A percentile compares a stretch with the other conserved stretches of the same genome.
Conservation (phyloP, 2,329 filamentous ascomycete species). For the Cadophora gregata region DNA sequence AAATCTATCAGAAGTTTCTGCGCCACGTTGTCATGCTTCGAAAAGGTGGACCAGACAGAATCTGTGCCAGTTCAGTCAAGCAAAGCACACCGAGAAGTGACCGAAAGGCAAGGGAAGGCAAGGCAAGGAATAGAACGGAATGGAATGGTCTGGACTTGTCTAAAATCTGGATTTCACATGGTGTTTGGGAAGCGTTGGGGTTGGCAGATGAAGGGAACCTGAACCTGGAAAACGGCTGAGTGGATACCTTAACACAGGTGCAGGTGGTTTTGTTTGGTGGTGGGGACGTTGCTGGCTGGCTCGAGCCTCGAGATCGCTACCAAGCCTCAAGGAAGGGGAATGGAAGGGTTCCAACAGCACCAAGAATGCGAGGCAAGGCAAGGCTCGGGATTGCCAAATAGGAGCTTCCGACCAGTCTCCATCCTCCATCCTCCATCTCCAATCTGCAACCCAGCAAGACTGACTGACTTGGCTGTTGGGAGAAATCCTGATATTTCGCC, state of each 20-base stretch:
- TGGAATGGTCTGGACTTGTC: conserved; percentile 24
- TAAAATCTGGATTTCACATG: conserved; percentile 20
- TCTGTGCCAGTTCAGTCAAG: not conserved
- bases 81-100: conserved; percentile 20
- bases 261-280: not conserved
- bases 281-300: not conserved
- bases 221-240: no score
- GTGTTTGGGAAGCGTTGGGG: conserved; percentile 8
- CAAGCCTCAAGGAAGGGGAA: no score
- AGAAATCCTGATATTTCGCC: not conserved
- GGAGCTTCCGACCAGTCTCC: not conserved
- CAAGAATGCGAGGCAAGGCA: not conserved
- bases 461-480: conserved; percentile 1
- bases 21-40: conserved; percentile 21
- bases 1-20: conserved; percentile 2
- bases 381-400: conserved; percentile 10
- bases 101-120: conserved; percentile 22
- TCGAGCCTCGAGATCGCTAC: no score
- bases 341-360: not conserved
- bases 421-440: no score
- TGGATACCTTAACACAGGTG: not conserved
- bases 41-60: not conserved
- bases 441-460: no score
- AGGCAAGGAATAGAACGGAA: no score
- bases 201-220: not conserved